phyloP scores from a whole-genome alignment of 179 eudicot genomes.

The Beta corolliflora region DNA sequence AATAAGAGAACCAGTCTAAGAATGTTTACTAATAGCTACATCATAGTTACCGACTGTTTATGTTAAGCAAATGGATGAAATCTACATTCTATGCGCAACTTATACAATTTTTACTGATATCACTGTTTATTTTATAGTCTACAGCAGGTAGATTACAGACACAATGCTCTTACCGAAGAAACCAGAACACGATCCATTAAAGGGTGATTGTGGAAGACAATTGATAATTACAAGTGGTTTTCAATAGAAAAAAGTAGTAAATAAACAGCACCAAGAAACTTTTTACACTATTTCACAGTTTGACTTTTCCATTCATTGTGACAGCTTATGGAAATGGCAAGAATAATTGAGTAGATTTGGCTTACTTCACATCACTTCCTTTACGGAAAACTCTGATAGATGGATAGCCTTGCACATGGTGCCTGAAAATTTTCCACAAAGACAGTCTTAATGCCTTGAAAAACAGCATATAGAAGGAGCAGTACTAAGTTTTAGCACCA shows the following conservation, averaged over 20 bases:
- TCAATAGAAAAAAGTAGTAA: too few relatives aligned
- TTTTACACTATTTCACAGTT: not conserved
- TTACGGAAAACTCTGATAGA: slow-evolving; percentile 93
- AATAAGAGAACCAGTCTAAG: too few relatives aligned
- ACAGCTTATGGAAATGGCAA: not conserved
- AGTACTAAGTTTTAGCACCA: not conserved
- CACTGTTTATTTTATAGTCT: too few relatives aligned
- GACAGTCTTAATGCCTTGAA: slow-evolving; percentile 5
- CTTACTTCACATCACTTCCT: slow-evolving; percentile 82
- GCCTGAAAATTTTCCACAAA: slow-evolving; percentile 47
- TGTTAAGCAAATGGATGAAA: too few relatives aligned
- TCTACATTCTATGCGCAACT: too few relatives aligned
- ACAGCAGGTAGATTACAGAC: too few relatives aligned
- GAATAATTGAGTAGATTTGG: slow-evolving; percentile 13
- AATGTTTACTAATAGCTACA: too few relatives aligned
- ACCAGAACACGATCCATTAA: too few relatives aligned
- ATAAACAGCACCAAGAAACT: not conserved
- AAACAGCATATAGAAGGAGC: not conserved
- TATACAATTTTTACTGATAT: too few relatives aligned
- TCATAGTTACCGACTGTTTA: not conserved
- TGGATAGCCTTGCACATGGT: slow-evolving; percentile 97
- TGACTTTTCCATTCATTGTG: not conserved
- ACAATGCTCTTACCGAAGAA: too few relatives aligned
- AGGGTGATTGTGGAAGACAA: too few relatives aligned
- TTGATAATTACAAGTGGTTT: too few relatives aligned